Percentiles rank a stretch among this genome's conserved stretches.
Evolutionary conservation across 805 yeast species (phyloP).

Genomic region (Metschnikowia koreensis): DNA sequence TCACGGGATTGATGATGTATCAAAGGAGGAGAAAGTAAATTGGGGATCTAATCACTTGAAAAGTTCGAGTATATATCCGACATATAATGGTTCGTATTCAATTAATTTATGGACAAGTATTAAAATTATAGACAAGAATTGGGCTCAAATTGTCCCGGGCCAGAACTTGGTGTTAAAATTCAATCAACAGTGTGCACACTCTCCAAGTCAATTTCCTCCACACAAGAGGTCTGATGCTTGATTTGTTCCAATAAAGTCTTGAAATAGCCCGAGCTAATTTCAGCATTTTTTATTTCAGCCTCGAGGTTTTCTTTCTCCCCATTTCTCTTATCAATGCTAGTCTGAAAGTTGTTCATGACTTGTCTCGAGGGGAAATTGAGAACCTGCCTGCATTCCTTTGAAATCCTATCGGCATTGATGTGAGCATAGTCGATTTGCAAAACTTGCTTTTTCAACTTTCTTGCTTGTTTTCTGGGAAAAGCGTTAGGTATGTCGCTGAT

Average conservation of each 20-base stretch:
- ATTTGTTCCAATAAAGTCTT: conserved; percentile 46
- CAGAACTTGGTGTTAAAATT: not conserved
- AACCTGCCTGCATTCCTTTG: conserved; percentile 80
- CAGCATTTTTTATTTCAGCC: conserved; percentile 52
- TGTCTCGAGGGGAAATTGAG: conserved; percentile 80
- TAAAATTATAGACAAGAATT: not conserved
- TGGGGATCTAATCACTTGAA: no score
- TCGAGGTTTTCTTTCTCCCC: conserved; percentile 56
- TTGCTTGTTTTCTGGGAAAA: conserved; percentile 77
- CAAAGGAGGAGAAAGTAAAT: conserved; percentile 20
- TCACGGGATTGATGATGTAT: conserved; percentile 27
- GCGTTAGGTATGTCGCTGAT: conserved; percentile 85
- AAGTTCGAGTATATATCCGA: not conserved
- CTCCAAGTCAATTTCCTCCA: conserved; percentile 46
- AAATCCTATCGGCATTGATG: conserved; percentile 69
- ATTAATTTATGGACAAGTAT: conserved; percentile 4
- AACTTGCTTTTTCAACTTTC: conserved; percentile 63
- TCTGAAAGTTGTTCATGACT: conserved; percentile 67
- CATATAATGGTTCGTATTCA: not conserved
- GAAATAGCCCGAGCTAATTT: conserved; percentile 56
- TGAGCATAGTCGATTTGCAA: conserved; percentile 74
- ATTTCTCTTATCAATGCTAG: conserved; percentile 59
- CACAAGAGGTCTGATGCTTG: conserved; percentile 38
- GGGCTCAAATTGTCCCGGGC: not conserved
- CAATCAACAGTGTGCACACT: conserved; percentile 40